Base-by-base conservation (phyloP, 768 basidiomycete species). In the Megacollybia marginata region DNA sequence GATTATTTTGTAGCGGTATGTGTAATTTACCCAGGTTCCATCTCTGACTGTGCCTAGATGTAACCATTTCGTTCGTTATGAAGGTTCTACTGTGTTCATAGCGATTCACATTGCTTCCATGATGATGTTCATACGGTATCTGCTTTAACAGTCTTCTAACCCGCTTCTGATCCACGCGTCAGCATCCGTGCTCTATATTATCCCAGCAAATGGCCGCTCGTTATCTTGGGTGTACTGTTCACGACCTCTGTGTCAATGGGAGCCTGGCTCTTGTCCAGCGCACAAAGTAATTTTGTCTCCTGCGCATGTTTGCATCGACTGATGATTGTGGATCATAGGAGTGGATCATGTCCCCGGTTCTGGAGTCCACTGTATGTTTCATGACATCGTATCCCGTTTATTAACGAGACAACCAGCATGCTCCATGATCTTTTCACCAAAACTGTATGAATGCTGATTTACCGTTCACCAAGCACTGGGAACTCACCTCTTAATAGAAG, bases 71-170 rank as follows among this genome's bases (percentile, higher is more conserved):
- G 68, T 79, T 19, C 67, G 71, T 23, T 79, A 71, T 47, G 78
- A 80, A 59, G 78, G 78, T 9, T 57, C 70, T 20, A 79, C 76
- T 64, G 76, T 76, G 0, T 67, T 77, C 45, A 75, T 75, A 12
- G 79, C 75, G 1, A 72, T 82, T 47, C 68, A 72, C 33, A 61
- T 76, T 19, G 73, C 75, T 1, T 77, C 72, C 4, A 53, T 79
- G 15, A 80, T 83, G 79, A 80, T 83, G 80, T 63, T 79, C 19
- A 53, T 81, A 3, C 76, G 80, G 71, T 69, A 46, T 44, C 62
- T 48, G 19, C 15, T 7, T 28, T 16, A 5, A 8, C 15, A 38
- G 33, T 18, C n/a, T 23, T 16, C 31, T 11, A 15, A 23, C 23
- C n/a, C 28, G 7, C 10, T 34, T 11, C 50, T 60, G 64, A 4